Percentiles rank a stretch among this genome's conserved stretches.
Conservation (phyloP, 2,329 filamentous ascomycete genomes). For the Calonectria pseudoreteaudii region DNA sequence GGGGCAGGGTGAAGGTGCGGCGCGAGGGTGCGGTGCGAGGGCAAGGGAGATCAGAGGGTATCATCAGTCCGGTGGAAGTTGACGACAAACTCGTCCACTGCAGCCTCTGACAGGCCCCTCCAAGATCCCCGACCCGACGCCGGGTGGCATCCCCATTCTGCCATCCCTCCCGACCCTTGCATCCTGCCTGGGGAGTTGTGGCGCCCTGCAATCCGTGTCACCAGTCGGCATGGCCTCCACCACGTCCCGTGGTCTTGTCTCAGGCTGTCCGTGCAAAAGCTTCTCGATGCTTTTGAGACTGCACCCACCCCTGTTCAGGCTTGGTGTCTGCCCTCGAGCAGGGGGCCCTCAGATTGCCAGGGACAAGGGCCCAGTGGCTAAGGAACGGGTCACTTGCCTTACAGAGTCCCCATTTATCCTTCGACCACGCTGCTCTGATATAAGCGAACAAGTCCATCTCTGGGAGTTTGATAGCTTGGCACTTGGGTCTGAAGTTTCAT, state of each 20-base stretch:
- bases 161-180: constrained; percentile 33
- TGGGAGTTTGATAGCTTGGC: constrained; percentile 38
- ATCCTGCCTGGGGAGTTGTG: constrained; percentile 23
- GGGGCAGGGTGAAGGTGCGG: neutral
- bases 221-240: constrained; percentile 30
- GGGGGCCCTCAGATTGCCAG: constrained; percentile 31
- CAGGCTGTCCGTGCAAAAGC: constrained; percentile 33
- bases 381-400: constrained; percentile 31
- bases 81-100: constrained; percentile 14
- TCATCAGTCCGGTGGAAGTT: neutral
- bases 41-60: neutral
- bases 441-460: constrained; percentile 36
- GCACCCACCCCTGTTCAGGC: neutral
- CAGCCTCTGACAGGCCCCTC: constrained; percentile 34
- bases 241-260: constrained; percentile 36
- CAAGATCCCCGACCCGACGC: constrained; percentile 5
- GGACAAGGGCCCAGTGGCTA: constrained; percentile 36
- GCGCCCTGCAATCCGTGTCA: constrained; percentile 31
- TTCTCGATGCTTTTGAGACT: constrained; percentile 39
- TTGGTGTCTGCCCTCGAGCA: constrained; percentile 27
- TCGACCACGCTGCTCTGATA: constrained; percentile 30
- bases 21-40: neutral
- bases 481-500: constrained; percentile 40
- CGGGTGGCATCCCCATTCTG: constrained; percentile 40
- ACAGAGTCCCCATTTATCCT: constrained; percentile 22